Percentiles rank a stretch among this genome's conserved stretches.
Conservation (phyloP, 2,329 filamentous ascomycete species). For the Penicillium occitanis region DNA sequence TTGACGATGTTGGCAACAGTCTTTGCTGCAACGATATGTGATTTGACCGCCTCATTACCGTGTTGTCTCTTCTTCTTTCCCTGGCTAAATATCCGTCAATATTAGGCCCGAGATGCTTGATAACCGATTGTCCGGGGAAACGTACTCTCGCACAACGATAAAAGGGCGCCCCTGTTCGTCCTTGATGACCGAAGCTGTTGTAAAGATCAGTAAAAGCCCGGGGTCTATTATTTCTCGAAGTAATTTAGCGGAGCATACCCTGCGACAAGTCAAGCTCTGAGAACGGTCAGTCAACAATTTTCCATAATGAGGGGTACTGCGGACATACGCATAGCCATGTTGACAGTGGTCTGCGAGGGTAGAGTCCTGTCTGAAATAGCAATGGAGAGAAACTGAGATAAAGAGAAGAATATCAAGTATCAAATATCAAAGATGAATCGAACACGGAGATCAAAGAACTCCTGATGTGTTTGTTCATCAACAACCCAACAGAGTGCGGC, state of each 20-base stretch:
- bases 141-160: conserved; percentile 96
- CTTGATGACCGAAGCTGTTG: conserved; percentile 73
- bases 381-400: conserved; percentile 16
- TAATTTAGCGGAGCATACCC: conserved; percentile 32
- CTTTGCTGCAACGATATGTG: conserved; percentile 93
- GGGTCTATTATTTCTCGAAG: neutral
- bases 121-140: conserved; percentile 27
- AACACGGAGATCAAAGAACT: neutral
- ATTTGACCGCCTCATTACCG: conserved; percentile 95
- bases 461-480: neutral
- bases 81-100: conserved; percentile 59
- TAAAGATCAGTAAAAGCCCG: neutral
- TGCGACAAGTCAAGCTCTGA: conserved; percentile 51
- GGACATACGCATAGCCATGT: conserved; percentile 51
- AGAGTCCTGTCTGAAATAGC: conserved; percentile 24
- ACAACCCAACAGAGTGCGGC: conserved; percentile 16
- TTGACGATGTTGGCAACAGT: conserved; percentile 97
- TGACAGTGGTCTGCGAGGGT: conserved; percentile 39
- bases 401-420: neutral
- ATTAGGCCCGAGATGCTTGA: neutral
- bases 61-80: conserved; percentile 97
- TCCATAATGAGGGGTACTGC: conserved; percentile 39
- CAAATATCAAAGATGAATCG: neutral
- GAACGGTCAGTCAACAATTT: conserved; percentile 31
- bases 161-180: conserved; percentile 97